Conservation (phyloP, 768 basidiomycete species). For the Tylopilus rubrobrunneus region DNA sequence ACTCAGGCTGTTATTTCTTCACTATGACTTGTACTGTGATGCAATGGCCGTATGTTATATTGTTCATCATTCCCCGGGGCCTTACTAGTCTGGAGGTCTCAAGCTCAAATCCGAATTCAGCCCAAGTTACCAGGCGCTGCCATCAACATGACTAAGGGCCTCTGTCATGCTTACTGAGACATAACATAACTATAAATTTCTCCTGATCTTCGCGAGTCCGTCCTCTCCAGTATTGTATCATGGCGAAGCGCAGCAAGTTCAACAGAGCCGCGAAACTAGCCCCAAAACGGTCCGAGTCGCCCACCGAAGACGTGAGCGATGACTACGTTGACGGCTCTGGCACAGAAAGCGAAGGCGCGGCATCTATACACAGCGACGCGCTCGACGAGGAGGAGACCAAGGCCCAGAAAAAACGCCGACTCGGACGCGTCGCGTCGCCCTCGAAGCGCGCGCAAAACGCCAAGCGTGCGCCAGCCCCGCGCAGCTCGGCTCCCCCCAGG, state of each 20-base stretch:
- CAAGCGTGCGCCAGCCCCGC: background rate
- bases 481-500: background rate
- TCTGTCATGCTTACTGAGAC: background rate
- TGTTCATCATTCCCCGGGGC: no score
- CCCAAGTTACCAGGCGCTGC: no score
- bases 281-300: slow-evolving; percentile 2
- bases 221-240: background rate
- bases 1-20: no score
- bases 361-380: slow-evolving; percentile 40
- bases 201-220: background rate
- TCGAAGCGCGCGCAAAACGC: slow-evolving; percentile 27
- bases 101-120: no score
- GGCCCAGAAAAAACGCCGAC: slow-evolving; percentile 17
- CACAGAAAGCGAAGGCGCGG: slow-evolving; percentile 14
- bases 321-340: slow-evolving; percentile 5
- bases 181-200: background rate
- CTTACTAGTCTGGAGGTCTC: no score
- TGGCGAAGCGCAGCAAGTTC: slow-evolving; percentile 14
- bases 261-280: slow-evolving; percentile 3
- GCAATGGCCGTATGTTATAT: no score
- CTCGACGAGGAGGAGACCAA: slow-evolving; percentile 38
- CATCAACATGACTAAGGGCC: background rate
- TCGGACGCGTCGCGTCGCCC: slow-evolving; percentile 17
- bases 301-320: slow-evolving; percentile 9
- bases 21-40: no score